A percentile compares a stretch with the other conserved stretches of the same genome.
Evolutionary conservation across 2,329 filamentous ascomycete species (phyloP).

Genomic region (Verticillium dahliae): DNA sequence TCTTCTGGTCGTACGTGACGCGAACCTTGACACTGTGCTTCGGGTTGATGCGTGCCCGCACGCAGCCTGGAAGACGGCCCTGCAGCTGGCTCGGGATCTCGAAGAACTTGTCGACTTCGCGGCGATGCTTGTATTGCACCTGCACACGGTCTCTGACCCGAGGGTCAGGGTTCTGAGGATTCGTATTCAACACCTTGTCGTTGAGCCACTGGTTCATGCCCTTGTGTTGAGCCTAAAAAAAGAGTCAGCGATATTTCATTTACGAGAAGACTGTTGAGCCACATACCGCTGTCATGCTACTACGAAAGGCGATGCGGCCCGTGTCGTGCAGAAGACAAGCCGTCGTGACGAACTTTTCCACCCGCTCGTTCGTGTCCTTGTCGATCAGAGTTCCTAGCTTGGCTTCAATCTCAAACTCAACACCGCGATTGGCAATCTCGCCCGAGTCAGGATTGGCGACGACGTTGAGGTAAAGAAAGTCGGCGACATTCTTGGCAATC

Average conservation of each 20-base stretch:
- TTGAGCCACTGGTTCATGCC: slow-evolving; percentile 83
- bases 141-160: slow-evolving; percentile 42
- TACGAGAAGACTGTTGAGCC: background rate
- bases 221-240: slow-evolving; percentile 65
- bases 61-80: slow-evolving; percentile 55
- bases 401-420: slow-evolving; percentile 87
- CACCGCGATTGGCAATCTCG: slow-evolving; percentile 56
- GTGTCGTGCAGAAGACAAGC: slow-evolving; percentile 63
- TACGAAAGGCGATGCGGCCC: slow-evolving; percentile 65
- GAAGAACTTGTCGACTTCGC: slow-evolving; percentile 79
- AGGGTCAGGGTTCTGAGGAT: slow-evolving; percentile 44
- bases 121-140: slow-evolving; percentile 75
- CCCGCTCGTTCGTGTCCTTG: slow-evolving; percentile 62
- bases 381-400: slow-evolving; percentile 82
- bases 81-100: slow-evolving; percentile 58
- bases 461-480: slow-evolving; percentile 71
- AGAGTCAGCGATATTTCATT: background rate
- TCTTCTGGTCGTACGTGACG: slow-evolving; percentile 71
- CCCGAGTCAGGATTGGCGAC: slow-evolving; percentile 60
- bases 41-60: slow-evolving; percentile 53
- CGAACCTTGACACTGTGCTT: slow-evolving; percentile 58
- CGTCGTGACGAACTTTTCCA: slow-evolving; percentile 60
- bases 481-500: slow-evolving; percentile 67
- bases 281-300: slow-evolving; percentile 82
- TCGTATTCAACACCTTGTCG: slow-evolving; percentile 50